A percentile compares a stretch with the other conserved stretches of the same genome.
Conservation (phyloP, 805 yeast genomes). For the Candida corydali region DNA sequence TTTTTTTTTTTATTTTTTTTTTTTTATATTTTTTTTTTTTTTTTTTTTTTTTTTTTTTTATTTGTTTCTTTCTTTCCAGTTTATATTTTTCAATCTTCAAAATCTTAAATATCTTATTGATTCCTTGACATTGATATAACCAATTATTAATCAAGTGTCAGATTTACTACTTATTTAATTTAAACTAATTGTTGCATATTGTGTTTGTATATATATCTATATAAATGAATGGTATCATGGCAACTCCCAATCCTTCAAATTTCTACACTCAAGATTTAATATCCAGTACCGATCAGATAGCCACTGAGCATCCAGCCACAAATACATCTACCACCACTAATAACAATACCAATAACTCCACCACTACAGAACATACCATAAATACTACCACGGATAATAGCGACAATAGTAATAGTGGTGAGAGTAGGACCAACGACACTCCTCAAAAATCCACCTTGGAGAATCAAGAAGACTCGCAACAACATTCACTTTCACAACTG, state of each 20-base stretch:
- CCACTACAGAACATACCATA: slow-evolving; percentile 5
- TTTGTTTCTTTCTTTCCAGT: neutral
- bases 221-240: slow-evolving; percentile 11
- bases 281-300: slow-evolving; percentile 8
- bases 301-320: slow-evolving; percentile 1
- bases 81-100: neutral
- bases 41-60: neutral
- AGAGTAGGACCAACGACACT: too few relatives aligned
- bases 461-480: slow-evolving; percentile 1
- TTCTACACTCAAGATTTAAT: slow-evolving; percentile 9
- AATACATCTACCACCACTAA: slow-evolving; percentile 1
- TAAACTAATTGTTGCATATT: slow-evolving; percentile 3
- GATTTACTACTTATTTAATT: slow-evolving; percentile 3
- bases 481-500: slow-evolving; percentile 3
- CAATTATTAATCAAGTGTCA: neutral
- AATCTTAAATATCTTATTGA: neutral
- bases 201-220: neutral
- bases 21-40: too few relatives aligned
- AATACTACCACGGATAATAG: too few relatives aligned
- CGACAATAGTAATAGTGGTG: too few relatives aligned
- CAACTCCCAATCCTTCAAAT: slow-evolving; percentile 10
- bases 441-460: slow-evolving; percentile 6
- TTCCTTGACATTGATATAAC: slow-evolving; percentile 2
- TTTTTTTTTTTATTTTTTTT: too few relatives aligned
- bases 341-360: slow-evolving; percentile 2